Evolutionary conservation across 495 filamentous ascomycete genomes (phyloP), one percentile per base, ranked within the genome.

Genomic region (Zalerion maritima): DNA sequence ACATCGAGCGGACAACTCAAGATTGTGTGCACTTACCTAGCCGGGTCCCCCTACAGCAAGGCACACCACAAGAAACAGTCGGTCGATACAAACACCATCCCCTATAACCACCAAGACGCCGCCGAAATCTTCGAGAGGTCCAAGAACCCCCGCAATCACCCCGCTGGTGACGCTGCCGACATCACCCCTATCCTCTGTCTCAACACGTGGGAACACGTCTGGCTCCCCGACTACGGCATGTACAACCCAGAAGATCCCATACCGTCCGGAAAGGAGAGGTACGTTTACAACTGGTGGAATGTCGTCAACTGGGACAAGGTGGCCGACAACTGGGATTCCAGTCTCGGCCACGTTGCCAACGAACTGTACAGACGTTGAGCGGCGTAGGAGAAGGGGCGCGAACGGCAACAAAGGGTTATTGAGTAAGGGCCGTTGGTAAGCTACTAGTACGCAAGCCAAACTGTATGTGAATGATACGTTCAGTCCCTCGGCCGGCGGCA

Each of bases 141-240:
- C 20, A n/a, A 29, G 1, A n/a, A n/a, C n/a, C n/a, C 13, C 21
- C 26, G 30, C 28, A 58, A 43, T 36, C 24, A 29, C 12, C 42
- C 67, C 35, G 68, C 74, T 9, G 76, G 75, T 11, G 79, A 83
- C 4, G 84, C 80, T 7, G 54, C 69, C 29, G 67, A 80, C 30
- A 42, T 86, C 11, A 55, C 71, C 31, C 84, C 87, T 3, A 55
- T 94, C 36, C 57, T 96, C 34, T 92, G 86, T 43, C 65, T 96
- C 25, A 96, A 89, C 52, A 92, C 83, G 15, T 97, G 89, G 89
- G 76, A 94, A 61, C 89, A 97, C 54, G 79, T 75, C 2, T 97
- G 80, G 74, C 55, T 96, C 51, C 65, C 64, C 35, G 83, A 96
- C 48, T 94, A 75, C 45, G 83, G 83, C 15, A 60, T 94, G 25